Conservation (phyloP, 1,139 yeast species). For the Candida buenavistaensis region DNA sequence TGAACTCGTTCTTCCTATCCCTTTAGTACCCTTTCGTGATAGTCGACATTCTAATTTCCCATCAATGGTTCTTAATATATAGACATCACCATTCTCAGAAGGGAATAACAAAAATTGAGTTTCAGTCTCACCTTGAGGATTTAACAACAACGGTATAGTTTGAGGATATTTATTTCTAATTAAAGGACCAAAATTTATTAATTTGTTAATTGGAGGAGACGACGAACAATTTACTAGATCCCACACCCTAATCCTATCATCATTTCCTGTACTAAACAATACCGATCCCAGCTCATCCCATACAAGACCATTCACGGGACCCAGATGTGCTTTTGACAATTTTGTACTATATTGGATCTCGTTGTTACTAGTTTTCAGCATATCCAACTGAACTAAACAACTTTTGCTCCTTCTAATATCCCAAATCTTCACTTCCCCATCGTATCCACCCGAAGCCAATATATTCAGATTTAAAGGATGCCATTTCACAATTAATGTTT, state of each 20-base stretch:
- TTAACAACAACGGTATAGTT: conserved; percentile 45
- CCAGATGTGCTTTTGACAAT: conserved; percentile 63
- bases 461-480: conserved; percentile 64
- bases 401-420: conserved; percentile 71
- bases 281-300: conserved; percentile 69
- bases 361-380: conserved; percentile 37
- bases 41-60: conserved; percentile 63
- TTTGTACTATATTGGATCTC: conserved; percentile 25
- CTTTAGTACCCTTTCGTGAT: conserved; percentile 35
- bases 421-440: conserved; percentile 71
- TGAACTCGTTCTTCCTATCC: conserved; percentile 46
- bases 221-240: conserved; percentile 47
- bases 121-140: conserved; percentile 48
- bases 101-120: conserved; percentile 65
- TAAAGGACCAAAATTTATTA: conserved; percentile 77
- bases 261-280: conserved; percentile 68
- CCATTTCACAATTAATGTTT: conserved; percentile 71
- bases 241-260: conserved; percentile 78
- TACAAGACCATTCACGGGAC: conserved; percentile 69
- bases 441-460: conserved; percentile 75
- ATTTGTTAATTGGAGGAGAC: conserved; percentile 55
- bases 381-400: conserved; percentile 63
- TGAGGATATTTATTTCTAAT: conserved; percentile 64
- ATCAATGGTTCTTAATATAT: conserved; percentile 59
- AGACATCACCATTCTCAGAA: conserved; percentile 77